Percentiles rank a stretch among this genome's conserved stretches.
phyloP scores from a whole-genome alignment of 345 rosid species.

The Abelmoschus esculentus region DNA sequence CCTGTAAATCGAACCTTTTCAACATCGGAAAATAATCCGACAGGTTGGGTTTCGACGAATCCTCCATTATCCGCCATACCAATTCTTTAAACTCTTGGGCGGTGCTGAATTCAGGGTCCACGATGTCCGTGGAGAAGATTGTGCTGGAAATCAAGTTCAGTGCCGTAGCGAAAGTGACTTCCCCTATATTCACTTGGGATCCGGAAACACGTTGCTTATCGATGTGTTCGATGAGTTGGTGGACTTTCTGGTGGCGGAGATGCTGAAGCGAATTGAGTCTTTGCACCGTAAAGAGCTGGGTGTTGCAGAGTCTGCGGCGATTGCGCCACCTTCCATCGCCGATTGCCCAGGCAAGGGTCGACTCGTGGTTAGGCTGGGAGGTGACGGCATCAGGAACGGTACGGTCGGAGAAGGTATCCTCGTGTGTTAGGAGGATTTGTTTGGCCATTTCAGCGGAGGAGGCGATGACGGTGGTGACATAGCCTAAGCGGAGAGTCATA shows the following conservation, averaged over 20 bases:
- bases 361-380: slow-evolving; percentile 27
- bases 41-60: slow-evolving; percentile 26
- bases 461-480: slow-evolving; percentile 22
- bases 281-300: slow-evolving; percentile 24
- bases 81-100: slow-evolving; percentile 33
- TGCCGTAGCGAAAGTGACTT: slow-evolving; percentile 21
- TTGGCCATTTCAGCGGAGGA: slow-evolving; percentile 28
- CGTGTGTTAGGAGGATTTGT: slow-evolving; percentile 29
- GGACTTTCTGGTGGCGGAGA: slow-evolving; percentile 25
- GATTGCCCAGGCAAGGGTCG: slow-evolving; percentile 27
- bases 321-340: slow-evolving; percentile 28
- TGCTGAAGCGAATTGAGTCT: slow-evolving; percentile 24
- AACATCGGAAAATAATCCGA: slow-evolving; percentile 37
- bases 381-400: slow-evolving; percentile 22
- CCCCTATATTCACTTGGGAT: slow-evolving; percentile 18
- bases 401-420: slow-evolving; percentile 25
- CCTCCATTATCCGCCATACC: slow-evolving; percentile 31
- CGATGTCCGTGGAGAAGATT: slow-evolving; percentile 28
- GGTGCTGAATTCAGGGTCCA: slow-evolving; percentile 17
- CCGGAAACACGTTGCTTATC: slow-evolving; percentile 9
- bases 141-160: slow-evolving; percentile 30
- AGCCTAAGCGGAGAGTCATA: slow-evolving; percentile 30
- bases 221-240: slow-evolving; percentile 25
- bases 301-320: slow-evolving; percentile 33
- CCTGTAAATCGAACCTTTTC: slow-evolving; percentile 28